Conservation (phyloP, 2,329 filamentous ascomycete genomes). For the Onygena corvina region DNA sequence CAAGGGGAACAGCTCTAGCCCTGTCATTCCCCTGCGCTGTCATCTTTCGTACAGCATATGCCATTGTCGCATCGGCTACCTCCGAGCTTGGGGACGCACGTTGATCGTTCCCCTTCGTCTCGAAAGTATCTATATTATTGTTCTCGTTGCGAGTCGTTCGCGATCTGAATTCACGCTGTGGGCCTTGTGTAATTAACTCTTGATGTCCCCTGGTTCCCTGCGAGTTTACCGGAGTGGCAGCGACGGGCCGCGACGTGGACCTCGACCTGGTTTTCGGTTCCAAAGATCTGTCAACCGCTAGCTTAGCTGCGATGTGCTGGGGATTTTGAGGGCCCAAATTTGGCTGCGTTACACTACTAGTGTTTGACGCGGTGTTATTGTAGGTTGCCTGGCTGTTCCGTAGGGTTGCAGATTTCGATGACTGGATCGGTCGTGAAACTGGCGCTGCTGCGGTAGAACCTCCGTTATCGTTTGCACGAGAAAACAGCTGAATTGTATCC, state of each 20-base stretch:
- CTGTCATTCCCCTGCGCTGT: not conserved
- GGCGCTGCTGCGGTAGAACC: not conserved
- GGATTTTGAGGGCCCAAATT: slow-evolving; percentile 12
- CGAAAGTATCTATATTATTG: not conserved
- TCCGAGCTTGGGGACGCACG: not conserved
- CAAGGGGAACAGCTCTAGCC: not conserved
- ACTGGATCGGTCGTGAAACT: not conserved
- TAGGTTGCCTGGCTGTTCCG: not conserved
- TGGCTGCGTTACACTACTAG: not conserved
- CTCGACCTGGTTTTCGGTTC: not conserved
- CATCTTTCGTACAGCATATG: slow-evolving; percentile 1
- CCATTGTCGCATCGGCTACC: not conserved
- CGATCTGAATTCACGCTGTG: not conserved
- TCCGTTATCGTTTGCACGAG: slow-evolving; percentile 9
- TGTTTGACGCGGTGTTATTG: not conserved
- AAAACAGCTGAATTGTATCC: slow-evolving; percentile 29
- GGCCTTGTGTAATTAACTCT: slow-evolving; percentile 1
- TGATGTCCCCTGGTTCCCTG: not conserved
- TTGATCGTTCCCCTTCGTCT: too few relatives aligned
- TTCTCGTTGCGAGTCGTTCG: not conserved
- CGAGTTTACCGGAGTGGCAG: not conserved
- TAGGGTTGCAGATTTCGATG: not conserved
- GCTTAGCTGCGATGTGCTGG: slow-evolving; percentile 27
- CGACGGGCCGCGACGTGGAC: not conserved
- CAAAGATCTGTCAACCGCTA: slow-evolving; percentile 24